Evolutionary conservation across 345 rosid species (phyloP), one percentile per base, ranked within the genome.

Genomic region (Noccaea caerulescens): DNA sequence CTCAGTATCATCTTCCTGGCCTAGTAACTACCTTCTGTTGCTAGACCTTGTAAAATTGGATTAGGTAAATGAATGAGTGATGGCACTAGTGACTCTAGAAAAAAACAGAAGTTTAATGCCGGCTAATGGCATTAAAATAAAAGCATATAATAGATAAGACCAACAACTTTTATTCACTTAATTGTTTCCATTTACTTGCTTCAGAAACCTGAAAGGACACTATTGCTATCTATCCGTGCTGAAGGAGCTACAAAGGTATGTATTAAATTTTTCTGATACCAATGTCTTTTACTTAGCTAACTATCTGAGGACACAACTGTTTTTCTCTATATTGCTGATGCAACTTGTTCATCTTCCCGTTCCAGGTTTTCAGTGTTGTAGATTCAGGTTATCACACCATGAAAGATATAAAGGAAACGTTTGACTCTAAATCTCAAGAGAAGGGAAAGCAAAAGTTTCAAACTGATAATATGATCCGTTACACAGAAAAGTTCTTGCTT

Each of bases 211-310:
- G 96, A 88, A 78, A 88, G 97, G 81, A 85, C 76, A 25, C 74
- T 93, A 80, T 79, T 82, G 76, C 79, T 93, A 61, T 87, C 91
- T 41, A 75, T 81, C 53, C 80, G 60, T 73, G 89, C 98, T 8
- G 96, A 88, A 77, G 93, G 96, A 76, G 92, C 97, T 62, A 93
- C 85, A 42, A 90, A 93, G 97, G 98, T 93, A 73, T 23, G 30
- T 27, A 27, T 3, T 52, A 49, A 53, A 8, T 51, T 33, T 66
- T 20, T 76, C 69, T 49, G 36, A 54, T 8, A 14, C 57, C 58
- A 47, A 10, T 11, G 50, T 27, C 16, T n/a, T 13, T 50, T 10
- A 45, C 67, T 23, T 44, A 56, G 57, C 63, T 39, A 23, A 10
- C 45, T 63, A 36, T 49, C 43, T 38, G 38, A 42, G 61, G 56